Evolutionary conservation across 768 basidiomycete species (phyloP), one percentile per base, ranked within the genome.

Genomic region (Royoungia palumana): DNA sequence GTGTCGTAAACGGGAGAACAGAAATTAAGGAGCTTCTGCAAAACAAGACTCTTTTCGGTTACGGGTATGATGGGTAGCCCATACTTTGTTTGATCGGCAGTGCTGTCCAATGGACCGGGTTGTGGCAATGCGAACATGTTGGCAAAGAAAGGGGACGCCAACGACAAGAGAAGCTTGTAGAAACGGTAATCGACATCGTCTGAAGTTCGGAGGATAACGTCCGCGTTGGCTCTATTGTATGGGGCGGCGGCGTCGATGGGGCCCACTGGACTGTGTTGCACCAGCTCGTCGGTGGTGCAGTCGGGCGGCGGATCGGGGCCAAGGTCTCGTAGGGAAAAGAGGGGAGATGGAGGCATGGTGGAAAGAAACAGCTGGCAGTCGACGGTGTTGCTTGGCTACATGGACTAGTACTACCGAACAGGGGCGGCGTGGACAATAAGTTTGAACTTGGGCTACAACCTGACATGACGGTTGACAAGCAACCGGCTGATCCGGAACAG

Each of bases 71-170:
- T 61, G 19, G 76, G 71, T 3, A 73, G 58, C 2, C 64, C 70
- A 36, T 68, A 60, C 45, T 65, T 66, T 35, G 47, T 70, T 35
- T 58, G 56, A 51, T 70, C 61, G 12, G 60, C 64, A 16, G 57
- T 44, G 13, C 53, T 55, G 38, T 68, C 68, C 9, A 60, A 52
- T 10, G 63, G 46, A 19, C 44, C 39, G 2, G 80, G 72, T 35
- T 71, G 69, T 21, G 81, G 81, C 22, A 83, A 61, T 8, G 73
- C 70, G 54, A 84, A 77, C 69, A 81, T 77, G 53, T 73, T 70
- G 41, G 70, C 69, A 54, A 85, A 84, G 61, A 85, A 75, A 5
- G 77, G 71, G 10, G 84, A 85, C 1, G 80, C 76, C 14, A 81
- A 58, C 16, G 77, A 72, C 11, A 85, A 69, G 46, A 84, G 66